phyloP scores from a whole-genome alignment of 2,329 filamentous ascomycete species.

The Lecanicillium sp. region DNA sequence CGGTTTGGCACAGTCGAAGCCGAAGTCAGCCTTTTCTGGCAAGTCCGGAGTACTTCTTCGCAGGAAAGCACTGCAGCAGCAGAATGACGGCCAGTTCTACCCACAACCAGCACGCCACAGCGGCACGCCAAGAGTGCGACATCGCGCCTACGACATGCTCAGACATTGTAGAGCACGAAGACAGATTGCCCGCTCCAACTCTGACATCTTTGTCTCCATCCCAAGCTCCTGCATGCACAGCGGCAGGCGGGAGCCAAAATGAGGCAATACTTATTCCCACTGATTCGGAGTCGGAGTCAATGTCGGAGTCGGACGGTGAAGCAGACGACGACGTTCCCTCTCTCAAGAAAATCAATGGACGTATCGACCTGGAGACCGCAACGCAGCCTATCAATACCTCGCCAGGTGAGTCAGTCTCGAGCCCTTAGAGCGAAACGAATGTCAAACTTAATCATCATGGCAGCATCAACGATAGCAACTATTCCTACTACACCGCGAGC shows the following conservation, averaged over 20 bases:
- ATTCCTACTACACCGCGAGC: neutral
- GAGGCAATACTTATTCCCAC: neutral
- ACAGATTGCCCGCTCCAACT: neutral
- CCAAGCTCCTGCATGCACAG: neutral
- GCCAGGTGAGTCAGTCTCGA: neutral
- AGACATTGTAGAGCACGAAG: neutral
- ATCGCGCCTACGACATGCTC: neutral
- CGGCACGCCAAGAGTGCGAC: neutral
- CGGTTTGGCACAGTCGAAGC: neutral
- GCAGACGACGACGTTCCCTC: neutral
- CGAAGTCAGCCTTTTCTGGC: neutral
- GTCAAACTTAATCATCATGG: neutral
- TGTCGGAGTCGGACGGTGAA: neutral
- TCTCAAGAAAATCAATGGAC: neutral
- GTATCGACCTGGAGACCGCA: neutral
- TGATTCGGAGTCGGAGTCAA: neutral
- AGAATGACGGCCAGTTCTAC: neutral
- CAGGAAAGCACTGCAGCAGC: neutral
- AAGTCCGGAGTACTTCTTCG: neutral
- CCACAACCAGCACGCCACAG: neutral
- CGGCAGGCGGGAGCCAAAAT: neutral
- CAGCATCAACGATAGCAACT: neutral
- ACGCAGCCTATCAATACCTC: neutral
- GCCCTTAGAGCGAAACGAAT: neutral
- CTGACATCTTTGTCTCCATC: neutral